Evolutionary conservation across 345 rosid genomes (phyloP).

Genomic region (Lepidium aucheri): DNA sequence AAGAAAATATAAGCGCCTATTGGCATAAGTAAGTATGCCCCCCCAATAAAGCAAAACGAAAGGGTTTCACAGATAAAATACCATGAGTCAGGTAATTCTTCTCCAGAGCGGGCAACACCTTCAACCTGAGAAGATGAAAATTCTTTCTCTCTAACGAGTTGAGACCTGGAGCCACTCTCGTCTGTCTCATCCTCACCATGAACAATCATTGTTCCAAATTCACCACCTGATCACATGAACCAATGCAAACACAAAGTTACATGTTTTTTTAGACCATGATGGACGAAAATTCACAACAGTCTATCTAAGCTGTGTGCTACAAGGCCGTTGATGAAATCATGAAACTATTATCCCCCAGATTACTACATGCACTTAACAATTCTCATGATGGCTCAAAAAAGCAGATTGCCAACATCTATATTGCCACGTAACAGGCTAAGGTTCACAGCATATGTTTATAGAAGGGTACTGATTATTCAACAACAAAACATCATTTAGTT

Average conservation of each 20-base stretch:
- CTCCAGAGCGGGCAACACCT: slow-evolving; percentile 28
- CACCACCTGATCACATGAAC: slow-evolving; percentile 39
- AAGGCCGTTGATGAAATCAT: not conserved
- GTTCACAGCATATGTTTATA: not conserved
- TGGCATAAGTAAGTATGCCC: not conserved
- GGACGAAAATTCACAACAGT: not conserved
- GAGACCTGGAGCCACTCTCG: slow-evolving; percentile 21
- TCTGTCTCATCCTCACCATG: slow-evolving; percentile 53
- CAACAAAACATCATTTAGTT: not conserved
- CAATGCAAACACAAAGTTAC: not conserved
- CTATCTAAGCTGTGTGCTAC: not conserved
- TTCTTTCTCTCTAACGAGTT: slow-evolving; percentile 29
- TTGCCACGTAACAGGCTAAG: not conserved
- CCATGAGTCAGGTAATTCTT: slow-evolving; percentile 34
- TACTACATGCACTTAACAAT: slow-evolving; percentile 1
- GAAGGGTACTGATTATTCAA: not conserved
- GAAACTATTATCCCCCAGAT: not conserved
- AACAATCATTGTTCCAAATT: slow-evolving; percentile 73
- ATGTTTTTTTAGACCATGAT: not conserved
- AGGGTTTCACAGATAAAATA: slow-evolving; percentile 18
- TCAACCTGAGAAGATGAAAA: slow-evolving; percentile 30
- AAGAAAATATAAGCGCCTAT: not conserved
- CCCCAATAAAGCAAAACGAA: not conserved
- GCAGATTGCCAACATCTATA: slow-evolving; percentile 7
- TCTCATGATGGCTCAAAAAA: not conserved